A percentile compares a stretch with the other conserved stretches of the same genome.
Conservation (phyloP, 768 basidiomycete species). For the Boletus subcaerulescens region DNA sequence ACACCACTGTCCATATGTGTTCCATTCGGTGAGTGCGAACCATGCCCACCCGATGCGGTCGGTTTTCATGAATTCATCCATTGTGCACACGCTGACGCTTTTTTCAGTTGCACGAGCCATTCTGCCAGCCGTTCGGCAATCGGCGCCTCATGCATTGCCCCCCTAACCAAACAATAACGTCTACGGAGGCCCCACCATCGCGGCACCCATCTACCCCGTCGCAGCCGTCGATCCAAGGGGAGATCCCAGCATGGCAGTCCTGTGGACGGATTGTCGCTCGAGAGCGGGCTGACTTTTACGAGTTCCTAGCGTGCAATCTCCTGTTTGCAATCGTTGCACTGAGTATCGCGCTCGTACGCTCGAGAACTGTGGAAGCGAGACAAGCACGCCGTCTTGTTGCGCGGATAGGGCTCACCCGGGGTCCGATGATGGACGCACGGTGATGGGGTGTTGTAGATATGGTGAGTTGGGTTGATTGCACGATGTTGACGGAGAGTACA, state of each 20-base stretch:
- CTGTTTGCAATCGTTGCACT: conserved; percentile 67
- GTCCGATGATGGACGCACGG: conserved; percentile 14
- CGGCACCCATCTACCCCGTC: conserved; percentile 14
- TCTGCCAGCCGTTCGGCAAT: conserved; percentile 95
- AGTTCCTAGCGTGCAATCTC: conserved; percentile 85
- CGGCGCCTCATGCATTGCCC: conserved; percentile 84
- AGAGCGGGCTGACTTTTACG: conserved; percentile 86
- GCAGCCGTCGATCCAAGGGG: conserved; percentile 34
- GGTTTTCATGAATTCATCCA: conserved; percentile 22
- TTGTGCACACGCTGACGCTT: conserved; percentile 3
- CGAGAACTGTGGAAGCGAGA: conserved; percentile 61
- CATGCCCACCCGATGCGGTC: conserved; percentile 63
- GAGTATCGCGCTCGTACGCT: conserved; percentile 63
- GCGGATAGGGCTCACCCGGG: conserved; percentile 70
- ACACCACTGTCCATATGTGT: conserved; percentile 35
- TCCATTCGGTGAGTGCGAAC: conserved; percentile 58
- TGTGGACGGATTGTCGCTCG: conserved; percentile 81
- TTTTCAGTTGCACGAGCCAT: conserved; percentile 77
- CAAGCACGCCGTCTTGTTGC: conserved; percentile 85
- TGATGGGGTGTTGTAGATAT: not conserved
- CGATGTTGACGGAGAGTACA: not conserved
- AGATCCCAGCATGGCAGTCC: conserved; percentile 86
- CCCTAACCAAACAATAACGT: conserved; percentile 28
- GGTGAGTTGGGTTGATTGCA: conserved; percentile 4
- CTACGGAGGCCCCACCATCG: conserved; percentile 17